A percentile compares a stretch with the other conserved stretches of the same genome.
Evolutionary conservation across 1,284 basidiomycete species (phyloP).

Genomic region (Erythrobasidium hasegawianum): DNA sequence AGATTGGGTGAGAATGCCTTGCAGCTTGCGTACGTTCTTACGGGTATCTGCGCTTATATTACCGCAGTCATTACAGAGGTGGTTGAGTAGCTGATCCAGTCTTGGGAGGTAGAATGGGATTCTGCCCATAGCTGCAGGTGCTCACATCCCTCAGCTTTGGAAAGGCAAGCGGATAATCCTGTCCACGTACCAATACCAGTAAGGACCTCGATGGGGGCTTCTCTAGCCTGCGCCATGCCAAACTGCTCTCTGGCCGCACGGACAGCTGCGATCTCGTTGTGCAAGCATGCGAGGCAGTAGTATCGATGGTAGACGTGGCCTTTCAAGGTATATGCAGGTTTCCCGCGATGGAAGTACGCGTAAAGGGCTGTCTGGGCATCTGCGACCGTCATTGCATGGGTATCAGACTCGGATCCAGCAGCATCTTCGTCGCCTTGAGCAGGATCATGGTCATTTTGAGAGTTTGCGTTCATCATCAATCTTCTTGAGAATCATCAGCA

Average conservation of each 20-base stretch:
- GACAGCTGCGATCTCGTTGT: constrained; percentile 13
- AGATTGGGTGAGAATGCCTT: background rate
- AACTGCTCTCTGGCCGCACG: constrained; percentile 21
- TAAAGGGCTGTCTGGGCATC: constrained; percentile 5
- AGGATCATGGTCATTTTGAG: background rate
- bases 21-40: background rate
- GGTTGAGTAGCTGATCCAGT: background rate
- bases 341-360: constrained; percentile 8
- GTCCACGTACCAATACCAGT: constrained; percentile 10
- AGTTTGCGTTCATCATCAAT: background rate
- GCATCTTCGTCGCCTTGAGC: background rate
- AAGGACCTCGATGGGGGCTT: constrained; percentile 3
- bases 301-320: constrained; percentile 2
- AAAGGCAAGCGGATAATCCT: background rate
- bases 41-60: constrained; percentile 6
- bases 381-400: background rate
- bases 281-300: constrained; percentile 32
- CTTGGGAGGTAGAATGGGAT: constrained; percentile 17
- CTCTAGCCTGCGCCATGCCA: constrained; percentile 5
- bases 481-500: background rate
- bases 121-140: constrained; percentile 16
- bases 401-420: background rate
- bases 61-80: constrained; percentile 22
- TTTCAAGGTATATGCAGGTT: constrained; percentile 14
- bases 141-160: background rate